Conservation (phyloP, 2,329 filamentous ascomycete species). For the Immersiporthe knoxdaviesiana region DNA sequence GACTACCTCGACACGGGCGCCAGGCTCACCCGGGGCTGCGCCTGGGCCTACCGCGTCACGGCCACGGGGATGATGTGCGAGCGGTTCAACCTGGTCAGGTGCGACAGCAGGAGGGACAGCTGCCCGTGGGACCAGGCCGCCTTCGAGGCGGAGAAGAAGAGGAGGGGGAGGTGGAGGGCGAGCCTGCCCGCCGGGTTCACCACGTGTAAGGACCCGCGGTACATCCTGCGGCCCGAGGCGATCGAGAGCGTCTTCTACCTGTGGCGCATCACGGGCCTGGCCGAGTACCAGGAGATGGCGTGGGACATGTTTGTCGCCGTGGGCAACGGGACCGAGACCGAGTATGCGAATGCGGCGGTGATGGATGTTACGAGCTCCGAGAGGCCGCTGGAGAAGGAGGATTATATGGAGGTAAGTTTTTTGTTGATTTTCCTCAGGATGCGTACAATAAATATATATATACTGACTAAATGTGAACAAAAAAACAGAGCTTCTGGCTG, state of each 20-base stretch:
- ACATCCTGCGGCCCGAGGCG: constrained; percentile 47
- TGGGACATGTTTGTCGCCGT: constrained; percentile 58
- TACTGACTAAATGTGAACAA: constrained; percentile 51
- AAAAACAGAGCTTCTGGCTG: constrained; percentile 85
- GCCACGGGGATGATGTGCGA: constrained; percentile 65
- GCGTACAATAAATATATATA: no score
- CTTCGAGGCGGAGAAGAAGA: constrained; percentile 34
- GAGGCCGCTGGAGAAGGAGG: constrained; percentile 43
- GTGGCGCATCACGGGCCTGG: constrained; percentile 55
- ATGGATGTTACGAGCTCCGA: constrained; percentile 49
- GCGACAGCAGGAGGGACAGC: constrained; percentile 39
- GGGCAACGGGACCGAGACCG: constrained; percentile 48
- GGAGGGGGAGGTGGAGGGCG: constrained; percentile 33
- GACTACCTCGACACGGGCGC: constrained; percentile 59
- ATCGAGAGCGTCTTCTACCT: constrained; percentile 52
- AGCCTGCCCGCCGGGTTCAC: constrained; percentile 62
- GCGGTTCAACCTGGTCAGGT: constrained; percentile 50
- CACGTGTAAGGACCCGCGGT: constrained; percentile 54
- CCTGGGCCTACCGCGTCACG: constrained; percentile 63
- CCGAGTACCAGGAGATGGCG: constrained; percentile 52
- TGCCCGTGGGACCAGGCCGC: constrained; percentile 48
- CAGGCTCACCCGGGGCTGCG: constrained; percentile 63
- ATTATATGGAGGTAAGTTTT: constrained; percentile 40
- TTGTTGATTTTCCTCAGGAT: no score
- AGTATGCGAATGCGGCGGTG: constrained; percentile 53